Conservation (phyloP, 371 early-diverging fungal genomes). For the Choanephora cucurbitarum region DNA sequence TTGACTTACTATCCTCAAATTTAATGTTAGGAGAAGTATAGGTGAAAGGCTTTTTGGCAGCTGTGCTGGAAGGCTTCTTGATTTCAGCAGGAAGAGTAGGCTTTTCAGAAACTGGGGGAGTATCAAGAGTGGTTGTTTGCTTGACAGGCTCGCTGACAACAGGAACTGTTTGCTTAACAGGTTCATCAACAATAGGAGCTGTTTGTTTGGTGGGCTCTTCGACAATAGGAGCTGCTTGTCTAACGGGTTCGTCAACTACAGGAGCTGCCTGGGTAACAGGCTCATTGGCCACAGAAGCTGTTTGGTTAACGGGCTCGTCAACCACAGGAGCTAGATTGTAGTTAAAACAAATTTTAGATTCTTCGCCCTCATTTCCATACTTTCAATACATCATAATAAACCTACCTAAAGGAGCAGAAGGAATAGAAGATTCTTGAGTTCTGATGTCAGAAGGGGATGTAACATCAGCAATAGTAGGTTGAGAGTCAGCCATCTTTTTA, state of each 20-base stretch:
- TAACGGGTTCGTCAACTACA: background rate
- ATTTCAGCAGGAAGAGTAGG: conserved; percentile 1
- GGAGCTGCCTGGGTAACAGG: too few species aligned
- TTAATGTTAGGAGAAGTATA: conserved; percentile 36
- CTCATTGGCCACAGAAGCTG: background rate
- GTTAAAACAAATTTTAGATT: too few species aligned
- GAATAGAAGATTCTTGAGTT: conserved; percentile 14
- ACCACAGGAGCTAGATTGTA: background rate
- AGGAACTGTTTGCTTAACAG: too few species aligned
- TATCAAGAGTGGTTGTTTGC: conserved; percentile 9
- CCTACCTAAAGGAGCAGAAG: conserved; percentile 16
- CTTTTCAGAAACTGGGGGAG: conserved; percentile 22
- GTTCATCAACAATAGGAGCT: background rate
- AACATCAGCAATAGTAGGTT: conserved; percentile 14
- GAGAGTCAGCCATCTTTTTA: conserved; percentile 1
- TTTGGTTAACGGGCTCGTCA: background rate
- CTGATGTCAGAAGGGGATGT: conserved; percentile 1
- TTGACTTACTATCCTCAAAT: conserved; percentile 50
- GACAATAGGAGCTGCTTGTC: conserved; percentile 2
- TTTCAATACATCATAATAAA: too few species aligned
- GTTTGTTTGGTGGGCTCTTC: too few species aligned
- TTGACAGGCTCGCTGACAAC: background rate
- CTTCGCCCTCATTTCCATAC: too few species aligned
- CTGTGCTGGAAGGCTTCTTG: background rate
- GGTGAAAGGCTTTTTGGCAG: background rate